Percentiles rank a stretch among this genome's conserved stretches.
These are phyloP conservation scores for Noccaea bulbosa DNA, from an alignment of 345 rosid genomes.

Conservation along the genomic window DNA sequence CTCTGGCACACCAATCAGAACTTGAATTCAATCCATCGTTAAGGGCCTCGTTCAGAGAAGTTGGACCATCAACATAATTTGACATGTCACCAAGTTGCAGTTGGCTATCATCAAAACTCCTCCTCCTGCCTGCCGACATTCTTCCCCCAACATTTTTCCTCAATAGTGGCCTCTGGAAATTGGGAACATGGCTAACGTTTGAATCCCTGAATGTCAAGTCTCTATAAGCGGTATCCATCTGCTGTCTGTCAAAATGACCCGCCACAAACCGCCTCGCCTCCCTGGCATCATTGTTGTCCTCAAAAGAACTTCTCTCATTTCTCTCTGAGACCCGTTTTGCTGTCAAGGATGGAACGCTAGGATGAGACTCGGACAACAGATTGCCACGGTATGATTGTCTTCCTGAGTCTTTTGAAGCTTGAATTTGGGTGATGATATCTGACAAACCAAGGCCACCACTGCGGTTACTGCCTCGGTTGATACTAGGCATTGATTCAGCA, in stretches of 20 bases:
- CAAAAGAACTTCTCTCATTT: constrained; percentile 70
- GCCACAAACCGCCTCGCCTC: constrained; percentile 68
- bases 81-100: constrained; percentile 79
- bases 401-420: constrained; percentile 90
- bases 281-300: constrained; percentile 65
- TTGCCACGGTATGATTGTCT: constrained; percentile 64
- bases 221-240: constrained; percentile 61
- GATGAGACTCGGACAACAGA: constrained; percentile 62
- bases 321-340: constrained; percentile 73
- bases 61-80: constrained; percentile 77
- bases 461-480: constrained; percentile 63
- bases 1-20: constrained; percentile 98
- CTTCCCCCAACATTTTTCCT: constrained; percentile 83
- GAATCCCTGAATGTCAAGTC: constrained; percentile 72
- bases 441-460: constrained; percentile 88
- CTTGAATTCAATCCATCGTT: constrained; percentile 86
- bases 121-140: constrained; percentile 83
- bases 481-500: constrained; percentile 58
- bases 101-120: constrained; percentile 95
- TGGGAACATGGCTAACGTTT: constrained; percentile 76
- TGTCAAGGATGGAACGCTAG: constrained; percentile 64
- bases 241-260: constrained; percentile 71
- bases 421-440: constrained; percentile 88
- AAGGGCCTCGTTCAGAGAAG: constrained; percentile 84
- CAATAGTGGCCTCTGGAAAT: constrained; percentile 94